Evolutionary conservation across 768 basidiomycete genomes (phyloP).

Genomic region (Tricholoma terreum): DNA sequence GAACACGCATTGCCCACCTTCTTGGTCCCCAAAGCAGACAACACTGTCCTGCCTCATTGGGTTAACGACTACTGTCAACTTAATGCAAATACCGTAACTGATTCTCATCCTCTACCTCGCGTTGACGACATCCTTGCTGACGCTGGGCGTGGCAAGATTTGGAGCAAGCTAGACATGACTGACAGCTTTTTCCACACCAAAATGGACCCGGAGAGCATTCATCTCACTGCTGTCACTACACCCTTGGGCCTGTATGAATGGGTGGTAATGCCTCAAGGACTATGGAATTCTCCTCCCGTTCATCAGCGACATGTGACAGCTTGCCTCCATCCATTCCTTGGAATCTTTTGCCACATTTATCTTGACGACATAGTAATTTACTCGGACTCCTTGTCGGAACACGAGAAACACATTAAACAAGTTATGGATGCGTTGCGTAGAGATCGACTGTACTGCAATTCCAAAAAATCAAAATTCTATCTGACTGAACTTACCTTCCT

Average conservation of each 20-base stretch:
- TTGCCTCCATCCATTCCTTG: background rate
- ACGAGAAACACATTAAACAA: background rate
- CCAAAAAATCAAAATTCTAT: background rate
- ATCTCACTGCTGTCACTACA: background rate
- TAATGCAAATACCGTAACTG: too few species aligned
- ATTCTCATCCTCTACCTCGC: too few species aligned
- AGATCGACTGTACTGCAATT: background rate
- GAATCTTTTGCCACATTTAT: background rate
- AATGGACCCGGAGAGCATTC: background rate
- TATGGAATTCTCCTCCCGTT: background rate
- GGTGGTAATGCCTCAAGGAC: background rate
- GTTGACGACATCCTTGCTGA: background rate
- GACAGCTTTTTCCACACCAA: background rate
- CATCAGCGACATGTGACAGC: background rate
- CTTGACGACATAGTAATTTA: background rate
- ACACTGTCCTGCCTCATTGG: background rate
- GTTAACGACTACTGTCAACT: too few species aligned
- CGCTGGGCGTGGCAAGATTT: background rate
- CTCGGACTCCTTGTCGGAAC: background rate
- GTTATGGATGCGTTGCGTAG: background rate
- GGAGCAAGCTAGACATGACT: background rate
- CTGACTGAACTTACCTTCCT: background rate
- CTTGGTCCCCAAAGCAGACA: background rate
- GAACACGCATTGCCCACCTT: background rate
- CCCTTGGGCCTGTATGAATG: background rate